Evolutionary conservation across 2,329 filamentous ascomycete species (phyloP).

Genomic region (Bipolaris sorokiniana): DNA sequence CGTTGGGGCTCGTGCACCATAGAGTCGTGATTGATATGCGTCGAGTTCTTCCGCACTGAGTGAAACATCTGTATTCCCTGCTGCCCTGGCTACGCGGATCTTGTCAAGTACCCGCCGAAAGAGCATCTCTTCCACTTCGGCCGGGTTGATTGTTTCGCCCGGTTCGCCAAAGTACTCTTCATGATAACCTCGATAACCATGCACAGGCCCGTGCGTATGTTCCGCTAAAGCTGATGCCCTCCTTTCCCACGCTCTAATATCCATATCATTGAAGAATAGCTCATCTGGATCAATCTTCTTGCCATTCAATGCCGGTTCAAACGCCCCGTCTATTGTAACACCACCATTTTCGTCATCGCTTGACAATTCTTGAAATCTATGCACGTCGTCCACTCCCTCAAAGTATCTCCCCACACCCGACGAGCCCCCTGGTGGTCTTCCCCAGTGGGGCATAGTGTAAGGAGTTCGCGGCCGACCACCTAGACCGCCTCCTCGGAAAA

Average conservation of each 20-base stretch:
- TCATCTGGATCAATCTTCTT: constrained; percentile 53
- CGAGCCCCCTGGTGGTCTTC: constrained; percentile 95
- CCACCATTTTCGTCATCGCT: constrained; percentile 57
- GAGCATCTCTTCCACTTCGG: constrained; percentile 72
- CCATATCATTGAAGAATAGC: constrained; percentile 57
- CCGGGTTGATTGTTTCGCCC: constrained; percentile 45
- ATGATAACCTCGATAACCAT: constrained; percentile 59
- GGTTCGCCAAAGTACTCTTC: constrained; percentile 54
- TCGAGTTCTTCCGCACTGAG: constrained; percentile 80
- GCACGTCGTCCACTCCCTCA: constrained; percentile 52
- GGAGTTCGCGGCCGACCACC: constrained; percentile 99
- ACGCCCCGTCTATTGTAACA: constrained; percentile 51
- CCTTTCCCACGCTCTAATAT: constrained; percentile 50
- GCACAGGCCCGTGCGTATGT: constrained; percentile 56
- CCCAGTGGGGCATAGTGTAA: constrained; percentile 87
- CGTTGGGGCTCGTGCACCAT: constrained; percentile 53
- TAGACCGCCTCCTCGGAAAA: constrained; percentile 99
- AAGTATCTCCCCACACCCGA: constrained; percentile 57
- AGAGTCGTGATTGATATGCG: constrained; percentile 73
- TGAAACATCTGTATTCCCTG: constrained; percentile 78
- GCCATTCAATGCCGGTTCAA: constrained; percentile 40
- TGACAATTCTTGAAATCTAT: constrained; percentile 72
- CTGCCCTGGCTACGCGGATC: constrained; percentile 77
- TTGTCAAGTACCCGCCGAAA: constrained; percentile 79
- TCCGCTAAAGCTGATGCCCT: constrained; percentile 55